Conservation (phyloP, 2,329 filamentous ascomycete genomes). For the Hypoxylon sp. region DNA sequence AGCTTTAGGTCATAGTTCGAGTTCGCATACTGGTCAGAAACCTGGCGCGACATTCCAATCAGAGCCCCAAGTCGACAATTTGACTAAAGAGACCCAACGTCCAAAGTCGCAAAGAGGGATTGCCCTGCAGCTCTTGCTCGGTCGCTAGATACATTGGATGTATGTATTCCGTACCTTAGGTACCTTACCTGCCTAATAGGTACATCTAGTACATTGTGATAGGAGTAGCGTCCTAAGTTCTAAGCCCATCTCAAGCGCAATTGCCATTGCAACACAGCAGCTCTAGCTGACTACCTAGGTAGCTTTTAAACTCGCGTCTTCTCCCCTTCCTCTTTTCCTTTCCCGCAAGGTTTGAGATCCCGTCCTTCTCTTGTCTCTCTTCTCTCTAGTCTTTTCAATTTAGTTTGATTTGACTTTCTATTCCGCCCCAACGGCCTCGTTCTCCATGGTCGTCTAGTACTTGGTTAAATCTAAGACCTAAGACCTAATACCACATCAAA, state of each 20-base stretch:
- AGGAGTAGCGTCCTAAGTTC: conserved; percentile 13
- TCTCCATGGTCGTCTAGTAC: background rate
- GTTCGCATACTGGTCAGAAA: background rate
- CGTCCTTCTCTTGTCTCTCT: background rate
- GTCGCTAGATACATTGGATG: conserved; percentile 16
- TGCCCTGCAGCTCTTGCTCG: conserved; percentile 21
- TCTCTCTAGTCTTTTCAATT: background rate
- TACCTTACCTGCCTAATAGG: conserved; percentile 19
- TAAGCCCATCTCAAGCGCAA: conserved; percentile 2
- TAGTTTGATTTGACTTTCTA: background rate
- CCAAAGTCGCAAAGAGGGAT: conserved; percentile 17
- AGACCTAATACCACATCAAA: no score
- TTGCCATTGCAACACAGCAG: conserved; percentile 21
- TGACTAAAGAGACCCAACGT: background rate
- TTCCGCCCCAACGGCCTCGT: background rate
- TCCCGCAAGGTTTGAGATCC: background rate
- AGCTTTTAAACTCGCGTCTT: conserved; percentile 30
- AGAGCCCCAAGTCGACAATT: background rate
- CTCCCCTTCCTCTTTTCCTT: conserved; percentile 9
- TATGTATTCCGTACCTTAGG: no score
- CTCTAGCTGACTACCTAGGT: background rate
- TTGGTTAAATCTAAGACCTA: background rate
- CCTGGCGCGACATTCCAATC: background rate
- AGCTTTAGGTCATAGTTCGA: background rate
- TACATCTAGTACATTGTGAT: conserved; percentile 20